These are phyloP conservation scores for Sporisorium exsertum DNA, from an alignment of 1,284 basidiomycete species.

Conservation along the genomic window DNA sequence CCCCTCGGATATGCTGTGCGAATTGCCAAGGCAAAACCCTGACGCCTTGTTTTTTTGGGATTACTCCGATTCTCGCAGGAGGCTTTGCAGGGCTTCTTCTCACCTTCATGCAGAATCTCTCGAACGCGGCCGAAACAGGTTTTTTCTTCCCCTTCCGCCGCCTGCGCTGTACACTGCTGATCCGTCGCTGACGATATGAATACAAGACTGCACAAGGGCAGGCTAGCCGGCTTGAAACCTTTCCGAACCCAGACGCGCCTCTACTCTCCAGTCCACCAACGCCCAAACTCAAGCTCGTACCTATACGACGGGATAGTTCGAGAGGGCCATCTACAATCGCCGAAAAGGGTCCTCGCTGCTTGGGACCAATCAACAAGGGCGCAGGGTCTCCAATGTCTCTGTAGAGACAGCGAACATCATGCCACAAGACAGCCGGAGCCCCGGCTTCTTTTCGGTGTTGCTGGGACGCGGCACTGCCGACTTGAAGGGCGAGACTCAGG, in stretches of 20 bases:
- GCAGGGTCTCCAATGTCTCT: constrained; percentile 9
- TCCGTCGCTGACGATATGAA: too few relatives aligned
- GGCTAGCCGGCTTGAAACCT: neutral
- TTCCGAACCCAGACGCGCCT: too few relatives aligned
- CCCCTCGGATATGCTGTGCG: neutral
- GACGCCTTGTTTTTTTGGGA: neutral
- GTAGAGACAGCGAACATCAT: constrained; percentile 11
- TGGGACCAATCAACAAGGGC: neutral
- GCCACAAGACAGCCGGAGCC: constrained; percentile 13
- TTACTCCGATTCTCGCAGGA: neutral
- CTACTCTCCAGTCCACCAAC: neutral
- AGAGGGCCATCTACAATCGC: neutral
- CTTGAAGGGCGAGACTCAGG: constrained; percentile 2
- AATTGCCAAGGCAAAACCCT: neutral
- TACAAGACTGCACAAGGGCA: too few relatives aligned
- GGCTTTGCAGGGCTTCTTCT: neutral
- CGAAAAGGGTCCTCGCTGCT: neutral
- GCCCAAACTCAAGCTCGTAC: neutral
- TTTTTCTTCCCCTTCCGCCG: too few relatives aligned
- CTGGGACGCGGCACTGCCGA: constrained; percentile 24
- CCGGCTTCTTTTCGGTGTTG: constrained; percentile 44
- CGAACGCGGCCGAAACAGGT: too few relatives aligned
- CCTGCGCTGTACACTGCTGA: too few relatives aligned
- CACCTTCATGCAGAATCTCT: neutral
- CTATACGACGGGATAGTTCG: too few relatives aligned